phyloP scores from a whole-genome alignment of 2,329 filamentous ascomycete species.

The Cladorrhinum sp. region DNA sequence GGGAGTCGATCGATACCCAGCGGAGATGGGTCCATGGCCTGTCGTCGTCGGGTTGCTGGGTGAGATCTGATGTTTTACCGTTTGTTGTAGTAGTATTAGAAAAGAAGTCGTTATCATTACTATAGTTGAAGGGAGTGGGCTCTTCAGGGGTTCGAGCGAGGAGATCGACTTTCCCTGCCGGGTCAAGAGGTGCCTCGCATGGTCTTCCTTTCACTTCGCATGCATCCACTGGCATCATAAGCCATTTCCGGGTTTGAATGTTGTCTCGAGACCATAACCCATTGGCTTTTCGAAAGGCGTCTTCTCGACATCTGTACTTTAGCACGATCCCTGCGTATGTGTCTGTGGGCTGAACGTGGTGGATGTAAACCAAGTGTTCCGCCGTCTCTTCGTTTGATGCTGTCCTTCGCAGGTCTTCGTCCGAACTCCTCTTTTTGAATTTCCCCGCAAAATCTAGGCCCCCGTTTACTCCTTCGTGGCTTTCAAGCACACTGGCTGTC shows the following conservation, averaged over 20 bases:
- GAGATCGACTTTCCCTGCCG: constrained; percentile 46
- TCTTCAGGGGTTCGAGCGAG: constrained; percentile 48
- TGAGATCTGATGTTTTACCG: constrained; percentile 20
- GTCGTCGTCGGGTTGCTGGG: constrained; percentile 47
- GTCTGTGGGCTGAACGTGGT: constrained; percentile 77
- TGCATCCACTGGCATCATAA: constrained; percentile 84
- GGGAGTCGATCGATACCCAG: constrained; percentile 78
- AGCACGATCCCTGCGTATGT: constrained; percentile 90
- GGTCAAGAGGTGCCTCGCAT: constrained; percentile 51
- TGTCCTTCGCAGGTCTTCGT: constrained; percentile 47
- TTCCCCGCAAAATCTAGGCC: constrained; percentile 53
- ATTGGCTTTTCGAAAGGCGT: constrained; percentile 81
- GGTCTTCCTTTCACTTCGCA: constrained; percentile 78
- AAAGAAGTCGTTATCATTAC: constrained; percentile 38
- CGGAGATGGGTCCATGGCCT: constrained; percentile 80
- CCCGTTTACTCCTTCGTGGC: constrained; percentile 57
- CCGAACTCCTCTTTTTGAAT: constrained; percentile 66
- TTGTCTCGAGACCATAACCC: constrained; percentile 92
- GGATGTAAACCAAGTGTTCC: constrained; percentile 85
- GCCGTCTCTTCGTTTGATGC: constrained; percentile 53
- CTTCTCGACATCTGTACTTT: constrained; percentile 81
- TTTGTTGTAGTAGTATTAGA: constrained; percentile 31
- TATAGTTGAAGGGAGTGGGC: constrained; percentile 31
- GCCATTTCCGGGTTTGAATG: constrained; percentile 76
- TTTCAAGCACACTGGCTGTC: constrained; percentile 59